A percentile compares a stretch with the other conserved stretches of the same genome.
Evolutionary conservation across 2,329 filamentous ascomycete genomes (phyloP).

Genomic region (Cladosporium sp.): DNA sequence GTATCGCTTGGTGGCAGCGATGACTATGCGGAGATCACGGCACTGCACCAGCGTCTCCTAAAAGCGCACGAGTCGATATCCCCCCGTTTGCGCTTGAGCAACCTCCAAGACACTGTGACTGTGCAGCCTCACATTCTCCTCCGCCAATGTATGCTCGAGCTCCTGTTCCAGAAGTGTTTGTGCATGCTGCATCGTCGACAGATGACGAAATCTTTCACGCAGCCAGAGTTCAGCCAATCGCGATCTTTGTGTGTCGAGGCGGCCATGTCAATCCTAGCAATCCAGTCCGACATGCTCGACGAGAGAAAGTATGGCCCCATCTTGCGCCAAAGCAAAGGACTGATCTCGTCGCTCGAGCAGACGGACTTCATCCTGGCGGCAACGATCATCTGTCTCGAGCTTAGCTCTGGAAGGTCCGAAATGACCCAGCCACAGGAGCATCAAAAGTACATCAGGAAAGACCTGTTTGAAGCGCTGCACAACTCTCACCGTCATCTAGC

Average conservation of each 20-base stretch:
- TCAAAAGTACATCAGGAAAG: background rate
- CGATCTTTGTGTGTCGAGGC: background rate
- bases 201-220: background rate
- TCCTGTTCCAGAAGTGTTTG: background rate
- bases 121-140: background rate
- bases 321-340: background rate
- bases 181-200: background rate
- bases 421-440: background rate
- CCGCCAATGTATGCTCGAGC: background rate
- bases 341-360: slow-evolving; percentile 3
- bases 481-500: background rate
- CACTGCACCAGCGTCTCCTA: background rate
- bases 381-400: slow-evolving; percentile 50
- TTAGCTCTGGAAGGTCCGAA: slow-evolving; percentile 31
- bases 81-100: background rate
- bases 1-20: background rate
- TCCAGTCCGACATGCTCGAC: background rate
- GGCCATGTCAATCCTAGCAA: background rate
- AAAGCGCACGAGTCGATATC: background rate
- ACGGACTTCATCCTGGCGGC: slow-evolving; percentile 50
- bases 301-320: background rate
- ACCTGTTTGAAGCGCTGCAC: background rate
- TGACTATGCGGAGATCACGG: background rate
- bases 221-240: background rate
- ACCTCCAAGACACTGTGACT: background rate